Conservation (phyloP, 2,329 filamentous ascomycete species). For the Neopestalotiopsis sp. region DNA sequence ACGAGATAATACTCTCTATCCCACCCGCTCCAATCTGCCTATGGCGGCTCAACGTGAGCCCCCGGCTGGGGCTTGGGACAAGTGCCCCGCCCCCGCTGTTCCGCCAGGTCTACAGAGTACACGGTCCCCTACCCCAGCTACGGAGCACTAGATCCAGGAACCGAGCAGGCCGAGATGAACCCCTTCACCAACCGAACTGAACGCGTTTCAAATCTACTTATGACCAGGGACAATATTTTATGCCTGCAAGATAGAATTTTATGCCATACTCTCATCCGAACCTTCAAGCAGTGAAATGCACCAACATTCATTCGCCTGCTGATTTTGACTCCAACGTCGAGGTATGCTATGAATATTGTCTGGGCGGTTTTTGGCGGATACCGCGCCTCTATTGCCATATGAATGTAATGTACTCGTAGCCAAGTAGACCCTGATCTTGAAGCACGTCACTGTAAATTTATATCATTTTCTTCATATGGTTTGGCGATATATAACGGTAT, state of each 20-base stretch:
- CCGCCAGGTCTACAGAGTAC: not conserved
- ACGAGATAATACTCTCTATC: not conserved
- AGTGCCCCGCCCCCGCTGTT: conserved; percentile 21
- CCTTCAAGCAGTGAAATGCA: not conserved
- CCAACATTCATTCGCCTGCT: not conserved
- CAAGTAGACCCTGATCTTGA: too few species aligned
- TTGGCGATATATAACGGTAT: too few species aligned
- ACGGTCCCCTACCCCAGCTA: not conserved
- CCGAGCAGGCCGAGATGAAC: too few species aligned
- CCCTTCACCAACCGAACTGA: not conserved
- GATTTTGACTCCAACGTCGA: not conserved
- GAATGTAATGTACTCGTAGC: too few species aligned
- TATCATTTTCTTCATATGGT: too few species aligned
- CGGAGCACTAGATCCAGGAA: not conserved
- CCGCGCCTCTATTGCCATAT: too few species aligned
- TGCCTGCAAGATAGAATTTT: not conserved
- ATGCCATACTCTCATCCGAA: not conserved
- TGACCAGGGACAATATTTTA: not conserved
- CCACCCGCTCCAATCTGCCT: not conserved
- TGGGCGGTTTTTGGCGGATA: too few species aligned
- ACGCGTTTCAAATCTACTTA: not conserved
- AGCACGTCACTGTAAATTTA: too few species aligned
- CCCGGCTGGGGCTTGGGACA: not conserved
- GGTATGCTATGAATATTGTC: not conserved
- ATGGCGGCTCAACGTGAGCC: not conserved